phyloP scores from a whole-genome alignment of 805 yeast genomes.

The Clavispora fructus region DNA sequence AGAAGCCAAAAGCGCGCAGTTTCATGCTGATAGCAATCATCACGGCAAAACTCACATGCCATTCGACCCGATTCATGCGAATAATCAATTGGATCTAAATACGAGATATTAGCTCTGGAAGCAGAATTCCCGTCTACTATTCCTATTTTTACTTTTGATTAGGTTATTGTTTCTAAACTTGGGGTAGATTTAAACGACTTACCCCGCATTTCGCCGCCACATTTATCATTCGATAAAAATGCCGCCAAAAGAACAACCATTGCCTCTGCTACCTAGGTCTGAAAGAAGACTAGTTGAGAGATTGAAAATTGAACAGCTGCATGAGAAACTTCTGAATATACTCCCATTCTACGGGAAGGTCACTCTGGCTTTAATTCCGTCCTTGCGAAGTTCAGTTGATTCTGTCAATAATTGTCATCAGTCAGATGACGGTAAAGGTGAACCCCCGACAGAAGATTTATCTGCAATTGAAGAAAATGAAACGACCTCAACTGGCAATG shows the following conservation, averaged over 20 bases:
- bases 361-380: constrained; percentile 13
- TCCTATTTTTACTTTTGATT: not conserved
- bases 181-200: not conserved
- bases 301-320: constrained; percentile 10
- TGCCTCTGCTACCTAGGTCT: not conserved
- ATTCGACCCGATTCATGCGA: too few relatives aligned
- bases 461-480: not conserved
- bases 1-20: not conserved
- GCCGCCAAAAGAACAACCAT: not conserved
- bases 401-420: not conserved
- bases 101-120: too few relatives aligned
- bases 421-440: not conserved
- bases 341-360: constrained; percentile 12
- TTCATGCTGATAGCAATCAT: not conserved
- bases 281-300: constrained; percentile 8
- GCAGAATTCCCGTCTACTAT: not conserved
- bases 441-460: not conserved
- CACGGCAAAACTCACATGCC: not conserved
- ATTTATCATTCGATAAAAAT: not conserved
- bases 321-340: constrained; percentile 6
- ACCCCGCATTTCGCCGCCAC: not conserved
- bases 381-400: constrained; percentile 9
- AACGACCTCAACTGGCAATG: constrained; percentile 2
- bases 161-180: too few relatives aligned
- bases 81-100: not conserved